These are phyloP conservation scores for Cryptococcus sp. DNA, from an alignment of 1,284 basidiomycete species.

Conservation along the genomic window DNA sequence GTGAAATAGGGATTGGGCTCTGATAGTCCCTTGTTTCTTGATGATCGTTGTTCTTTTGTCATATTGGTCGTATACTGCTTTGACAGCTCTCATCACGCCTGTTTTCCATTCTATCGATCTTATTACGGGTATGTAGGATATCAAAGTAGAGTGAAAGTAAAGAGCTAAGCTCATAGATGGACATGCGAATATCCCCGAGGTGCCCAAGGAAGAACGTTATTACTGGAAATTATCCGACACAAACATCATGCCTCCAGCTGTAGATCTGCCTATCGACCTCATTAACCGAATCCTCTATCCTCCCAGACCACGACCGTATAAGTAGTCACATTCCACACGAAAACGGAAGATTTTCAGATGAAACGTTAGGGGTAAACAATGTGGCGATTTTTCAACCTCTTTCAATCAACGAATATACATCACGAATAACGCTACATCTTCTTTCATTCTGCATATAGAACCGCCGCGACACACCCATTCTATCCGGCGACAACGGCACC, in stretches of 20 bases:
- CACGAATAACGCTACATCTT: too few species aligned
- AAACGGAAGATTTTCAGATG: too few species aligned
- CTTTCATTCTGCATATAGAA: too few species aligned
- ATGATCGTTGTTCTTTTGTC: constrained; percentile 67
- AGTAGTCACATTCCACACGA: background rate
- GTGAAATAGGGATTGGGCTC: constrained; percentile 68
- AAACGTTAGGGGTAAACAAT: too few species aligned
- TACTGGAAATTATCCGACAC: constrained; percentile 38
- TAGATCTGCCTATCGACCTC: constrained; percentile 75
- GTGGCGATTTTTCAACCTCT: too few species aligned
- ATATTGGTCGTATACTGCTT: constrained; percentile 70
- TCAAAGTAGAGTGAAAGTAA: background rate
- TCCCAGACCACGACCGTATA: constrained; percentile 2
- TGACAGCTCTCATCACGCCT: constrained; percentile 69
- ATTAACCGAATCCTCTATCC: constrained; percentile 67
- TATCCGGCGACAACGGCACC: constrained; percentile 37
- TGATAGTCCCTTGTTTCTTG: constrained; percentile 76
- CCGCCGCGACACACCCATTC: background rate
- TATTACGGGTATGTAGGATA: constrained; percentile 56
- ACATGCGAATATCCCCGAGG: background rate
- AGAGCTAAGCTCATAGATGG: background rate
- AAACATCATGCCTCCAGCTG: constrained; percentile 58
- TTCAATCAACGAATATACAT: too few species aligned
- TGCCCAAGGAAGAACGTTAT: constrained; percentile 10
- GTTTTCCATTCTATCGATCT: constrained; percentile 61